Evolutionary conservation across 129 eudicot genomes (phyloP).

Genomic region (Sambucus nigra): DNA sequence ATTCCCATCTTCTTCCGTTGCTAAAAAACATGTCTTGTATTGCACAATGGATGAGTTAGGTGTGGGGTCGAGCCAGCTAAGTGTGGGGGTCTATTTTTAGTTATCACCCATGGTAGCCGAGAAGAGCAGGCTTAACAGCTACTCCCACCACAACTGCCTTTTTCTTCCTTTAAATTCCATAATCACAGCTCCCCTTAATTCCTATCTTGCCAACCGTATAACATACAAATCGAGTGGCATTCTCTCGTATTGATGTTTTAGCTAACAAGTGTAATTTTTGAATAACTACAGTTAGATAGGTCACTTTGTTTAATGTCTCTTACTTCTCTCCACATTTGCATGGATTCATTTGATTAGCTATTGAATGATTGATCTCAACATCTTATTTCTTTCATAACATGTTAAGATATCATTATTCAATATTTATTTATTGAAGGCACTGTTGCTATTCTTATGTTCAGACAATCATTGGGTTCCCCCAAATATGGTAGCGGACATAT

Average conservation of each 20-base stretch:
- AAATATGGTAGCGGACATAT: not conserved
- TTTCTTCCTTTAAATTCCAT: constrained; percentile 72
- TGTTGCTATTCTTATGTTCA: too few relatives aligned
- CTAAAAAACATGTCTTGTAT: too few relatives aligned
- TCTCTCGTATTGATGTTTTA: constrained; percentile 19
- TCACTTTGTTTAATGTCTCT: constrained; percentile 54
- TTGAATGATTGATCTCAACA: too few relatives aligned
- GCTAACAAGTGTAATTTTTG: not conserved
- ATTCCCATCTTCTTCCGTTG: too few relatives aligned
- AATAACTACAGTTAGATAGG: too few relatives aligned
- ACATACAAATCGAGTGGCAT: constrained; percentile 6
- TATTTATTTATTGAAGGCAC: too few relatives aligned
- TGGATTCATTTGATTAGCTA: constrained; percentile 84
- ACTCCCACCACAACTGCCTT: not conserved
- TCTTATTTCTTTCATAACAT: too few relatives aligned
- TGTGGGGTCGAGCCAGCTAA: constrained; percentile 2
- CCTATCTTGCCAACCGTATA: not conserved
- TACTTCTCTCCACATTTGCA: constrained; percentile 85
- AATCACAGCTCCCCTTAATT: constrained; percentile 2
- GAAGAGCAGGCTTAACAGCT: too few relatives aligned
- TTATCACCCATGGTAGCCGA: constrained; percentile 41
- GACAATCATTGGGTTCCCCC: constrained; percentile 8
- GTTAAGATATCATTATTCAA: too few relatives aligned
- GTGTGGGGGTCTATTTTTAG: constrained; percentile 19
- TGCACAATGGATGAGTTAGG: too few relatives aligned